Evolutionary conservation across 306 rosid genomes (phyloP).

Genomic region (Carpinus viminea): DNA sequence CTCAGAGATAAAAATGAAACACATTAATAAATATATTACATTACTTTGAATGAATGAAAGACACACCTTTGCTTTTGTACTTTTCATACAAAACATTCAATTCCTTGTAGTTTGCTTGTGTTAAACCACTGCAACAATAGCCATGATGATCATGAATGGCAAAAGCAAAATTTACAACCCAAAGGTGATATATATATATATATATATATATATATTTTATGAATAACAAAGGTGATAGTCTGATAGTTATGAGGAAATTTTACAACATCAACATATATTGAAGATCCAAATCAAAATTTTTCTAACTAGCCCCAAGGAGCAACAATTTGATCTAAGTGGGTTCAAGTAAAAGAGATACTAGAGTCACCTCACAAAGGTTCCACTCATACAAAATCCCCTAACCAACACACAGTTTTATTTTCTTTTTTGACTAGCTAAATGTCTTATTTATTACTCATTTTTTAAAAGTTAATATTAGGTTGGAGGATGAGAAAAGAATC

Average conservation of each 20-base stretch:
- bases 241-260: too few species aligned
- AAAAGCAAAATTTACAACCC: slow-evolving; percentile 15
- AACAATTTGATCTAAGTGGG: not conserved
- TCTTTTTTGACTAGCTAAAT: not conserved
- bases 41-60: slow-evolving; percentile 10
- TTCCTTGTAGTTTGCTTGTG: slow-evolving; percentile 83
- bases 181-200: not conserved
- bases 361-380: not conserved
- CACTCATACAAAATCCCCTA: not conserved
- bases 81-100: slow-evolving; percentile 64
- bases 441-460: not conserved
- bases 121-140: slow-evolving; percentile 70
- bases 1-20: not conserved
- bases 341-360: not conserved
- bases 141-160: not conserved
- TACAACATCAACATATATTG: not conserved
- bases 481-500: too few species aligned
- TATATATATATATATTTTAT: not conserved
- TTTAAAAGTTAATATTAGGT: too few species aligned
- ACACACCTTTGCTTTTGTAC: slow-evolving; percentile 73
- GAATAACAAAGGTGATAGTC: too few species aligned
- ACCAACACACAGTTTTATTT: not conserved
- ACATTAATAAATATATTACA: not conserved
- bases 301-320: not conserved
- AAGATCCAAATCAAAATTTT: not conserved